These are phyloP conservation scores for Usnea hakonensis DNA, from an alignment of 495 filamentous ascomycete species.

Conservation along the genomic window DNA sequence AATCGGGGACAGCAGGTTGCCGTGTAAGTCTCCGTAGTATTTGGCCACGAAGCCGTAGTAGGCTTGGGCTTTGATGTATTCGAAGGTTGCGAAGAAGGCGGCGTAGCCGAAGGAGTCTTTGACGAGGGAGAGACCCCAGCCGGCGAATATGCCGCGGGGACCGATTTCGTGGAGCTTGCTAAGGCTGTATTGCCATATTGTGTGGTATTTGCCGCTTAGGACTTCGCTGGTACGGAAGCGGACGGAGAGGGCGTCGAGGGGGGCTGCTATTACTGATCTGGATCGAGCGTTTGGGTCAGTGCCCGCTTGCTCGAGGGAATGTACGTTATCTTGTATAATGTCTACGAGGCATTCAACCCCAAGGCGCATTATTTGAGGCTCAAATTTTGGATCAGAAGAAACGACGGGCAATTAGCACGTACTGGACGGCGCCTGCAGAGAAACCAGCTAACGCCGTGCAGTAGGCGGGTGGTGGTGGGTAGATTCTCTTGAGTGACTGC, in stretches of 20 bases:
- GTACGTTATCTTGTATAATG: background rate
- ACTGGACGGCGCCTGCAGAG: conserved; percentile 64
- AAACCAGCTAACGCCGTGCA: conserved; percentile 72
- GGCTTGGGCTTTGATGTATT: conserved; percentile 75
- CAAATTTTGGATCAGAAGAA: background rate
- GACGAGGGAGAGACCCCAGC: conserved; percentile 67
- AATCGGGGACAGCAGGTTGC: conserved; percentile 35
- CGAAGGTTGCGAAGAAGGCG: conserved; percentile 78
- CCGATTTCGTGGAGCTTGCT: conserved; percentile 75
- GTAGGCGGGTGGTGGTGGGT: conserved; percentile 59
- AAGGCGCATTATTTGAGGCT: background rate
- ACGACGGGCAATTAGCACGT: background rate
- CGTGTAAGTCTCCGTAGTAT: conserved; percentile 58
- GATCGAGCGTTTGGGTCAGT: background rate
- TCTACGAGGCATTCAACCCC: background rate
- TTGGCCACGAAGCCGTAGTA: conserved; percentile 74
- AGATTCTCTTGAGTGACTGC: conserved; percentile 58
- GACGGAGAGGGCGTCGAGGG: conserved; percentile 80
- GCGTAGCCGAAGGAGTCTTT: conserved; percentile 79
- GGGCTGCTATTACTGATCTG: conserved; percentile 65
- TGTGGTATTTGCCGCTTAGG: conserved; percentile 58
- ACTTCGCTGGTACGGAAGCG: conserved; percentile 66
- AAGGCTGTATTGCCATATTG: conserved; percentile 73
- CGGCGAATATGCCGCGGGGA: conserved; percentile 70
- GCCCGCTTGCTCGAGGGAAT: background rate